Conservation (phyloP, 2,329 filamentous ascomycete species). For the Neophaeococcomyces aloes region DNA sequence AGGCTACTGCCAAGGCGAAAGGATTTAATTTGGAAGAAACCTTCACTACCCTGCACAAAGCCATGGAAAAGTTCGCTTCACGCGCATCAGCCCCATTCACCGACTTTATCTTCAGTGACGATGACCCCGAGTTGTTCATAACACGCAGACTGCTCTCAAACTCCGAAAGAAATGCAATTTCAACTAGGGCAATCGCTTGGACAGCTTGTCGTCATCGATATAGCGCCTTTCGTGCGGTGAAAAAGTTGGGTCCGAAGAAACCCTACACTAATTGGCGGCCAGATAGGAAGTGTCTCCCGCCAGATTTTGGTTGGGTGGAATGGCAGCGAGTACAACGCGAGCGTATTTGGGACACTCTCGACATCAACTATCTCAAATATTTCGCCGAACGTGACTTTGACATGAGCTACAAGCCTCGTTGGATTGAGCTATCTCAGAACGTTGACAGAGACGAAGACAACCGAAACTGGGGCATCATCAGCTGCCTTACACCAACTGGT, state of each 20-base stretch:
- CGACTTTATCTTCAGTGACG: slow-evolving; percentile 48
- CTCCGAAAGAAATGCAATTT: not conserved
- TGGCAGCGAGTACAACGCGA: slow-evolving; percentile 45
- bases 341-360: slow-evolving; percentile 56
- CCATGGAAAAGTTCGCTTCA: slow-evolving; percentile 42
- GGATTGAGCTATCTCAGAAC: slow-evolving; percentile 61
- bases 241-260: slow-evolving; percentile 43
- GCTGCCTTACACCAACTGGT: slow-evolving; percentile 59
- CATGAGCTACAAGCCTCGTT: slow-evolving; percentile 43
- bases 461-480: slow-evolving; percentile 45
- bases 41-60: slow-evolving; percentile 34
- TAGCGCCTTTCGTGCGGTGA: slow-evolving; percentile 40
- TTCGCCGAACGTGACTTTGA: slow-evolving; percentile 42
- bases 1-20: slow-evolving; percentile 18
- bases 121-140: slow-evolving; percentile 43
- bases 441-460: slow-evolving; percentile 49
- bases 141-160: not conserved
- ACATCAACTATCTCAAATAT: slow-evolving; percentile 49
- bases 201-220: slow-evolving; percentile 51
- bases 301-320: slow-evolving; percentile 45
- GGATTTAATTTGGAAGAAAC: slow-evolving; percentile 19
- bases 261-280: slow-evolving; percentile 52
- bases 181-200: slow-evolving; percentile 36
- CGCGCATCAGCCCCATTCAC: slow-evolving; percentile 52
- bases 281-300: slow-evolving; percentile 42